Evolutionary conservation across 768 basidiomycete species (phyloP).

Genomic region (Lentinula raphanica): DNA sequence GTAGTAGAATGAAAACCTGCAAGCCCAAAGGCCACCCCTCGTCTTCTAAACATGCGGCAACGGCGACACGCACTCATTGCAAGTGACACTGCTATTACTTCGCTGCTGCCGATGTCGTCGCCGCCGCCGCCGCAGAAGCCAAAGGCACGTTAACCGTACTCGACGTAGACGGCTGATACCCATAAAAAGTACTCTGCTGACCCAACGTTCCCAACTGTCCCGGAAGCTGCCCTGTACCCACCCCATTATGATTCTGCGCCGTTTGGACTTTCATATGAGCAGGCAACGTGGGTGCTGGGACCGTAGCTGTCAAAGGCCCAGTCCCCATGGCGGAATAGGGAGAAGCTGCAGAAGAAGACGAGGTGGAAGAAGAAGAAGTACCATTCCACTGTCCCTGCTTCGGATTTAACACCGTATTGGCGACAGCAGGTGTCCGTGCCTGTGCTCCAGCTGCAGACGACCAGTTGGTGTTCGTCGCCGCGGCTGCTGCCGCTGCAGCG

Average conservation of each 20-base stretch:
- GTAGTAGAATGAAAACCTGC: too few species aligned
- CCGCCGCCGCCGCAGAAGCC: not conserved
- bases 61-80: too few species aligned
- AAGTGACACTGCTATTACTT: not conserved
- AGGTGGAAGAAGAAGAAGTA: not conserved
- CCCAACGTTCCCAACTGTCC: not conserved
- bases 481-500: conserved; percentile 20
- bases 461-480: conserved; percentile 23
- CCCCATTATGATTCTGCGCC: not conserved
- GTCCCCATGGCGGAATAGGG: not conserved
- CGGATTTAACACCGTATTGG: conserved; percentile 41
- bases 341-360: not conserved
- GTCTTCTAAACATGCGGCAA: too few species aligned
- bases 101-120: not conserved
- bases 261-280: not conserved
- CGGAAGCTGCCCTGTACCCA: not conserved
- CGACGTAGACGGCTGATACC: not conserved
- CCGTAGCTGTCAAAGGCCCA: not conserved
- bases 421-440: conserved; percentile 42
- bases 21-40: too few species aligned
- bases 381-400: conserved; percentile 7
- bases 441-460: conserved; percentile 35
- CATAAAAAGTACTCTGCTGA: conserved; percentile 4
- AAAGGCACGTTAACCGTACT: not conserved
- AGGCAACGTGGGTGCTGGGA: not conserved